Evolutionary conservation across 495 filamentous ascomycete species (phyloP), one percentile per base, ranked within the genome.

Genomic region (Podospora pseudopauciseta): DNA sequence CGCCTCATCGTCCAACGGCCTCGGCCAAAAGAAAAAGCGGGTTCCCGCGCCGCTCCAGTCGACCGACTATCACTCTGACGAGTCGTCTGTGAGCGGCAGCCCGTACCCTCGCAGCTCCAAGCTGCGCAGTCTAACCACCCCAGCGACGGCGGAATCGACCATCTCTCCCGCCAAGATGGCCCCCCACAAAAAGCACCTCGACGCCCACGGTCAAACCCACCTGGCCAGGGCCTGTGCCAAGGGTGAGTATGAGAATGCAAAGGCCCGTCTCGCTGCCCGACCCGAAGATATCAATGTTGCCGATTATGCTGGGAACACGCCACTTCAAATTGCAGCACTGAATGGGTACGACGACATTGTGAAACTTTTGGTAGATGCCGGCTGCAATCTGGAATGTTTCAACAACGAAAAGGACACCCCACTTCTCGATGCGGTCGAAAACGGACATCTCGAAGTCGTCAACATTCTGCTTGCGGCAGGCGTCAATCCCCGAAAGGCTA

Each of bases 371-470:
- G 83, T 98, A 65, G 84, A 90, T 6, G 87, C 90, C 63, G 91
- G 92, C 28, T 96, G 93, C 78, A 89, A 92, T 65, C 86, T 92
- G 16, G 90, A 97, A 70, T 86, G 85, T 62, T 82, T 86, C 62
- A 92, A 92, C 73, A 90, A 93, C 61, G 92, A 97, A 72, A 90
- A 90, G 74, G 95, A 99, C 70, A 97, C 95, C 0, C 96, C 95
- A 20, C 83, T 99, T 39, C 91, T 98, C 56, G 95, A 99, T 82
- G 95, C 95, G 0, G 91, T 97, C 30, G 94, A 97, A 71, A 98
- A 98, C 74, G 91, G 92, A 1, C 92, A 98, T 74, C 75, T 96
- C 4, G 92, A 90, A n/a, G 93, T 97, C 13, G 92, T 99, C 20
- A 91, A 89, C 74, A 82, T 96, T 13, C 79, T 97, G 30, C 84